These are phyloP conservation scores for Corynespora cassiicola DNA, from an alignment of 2,329 filamentous ascomycete genomes.

Conservation along the genomic window DNA sequence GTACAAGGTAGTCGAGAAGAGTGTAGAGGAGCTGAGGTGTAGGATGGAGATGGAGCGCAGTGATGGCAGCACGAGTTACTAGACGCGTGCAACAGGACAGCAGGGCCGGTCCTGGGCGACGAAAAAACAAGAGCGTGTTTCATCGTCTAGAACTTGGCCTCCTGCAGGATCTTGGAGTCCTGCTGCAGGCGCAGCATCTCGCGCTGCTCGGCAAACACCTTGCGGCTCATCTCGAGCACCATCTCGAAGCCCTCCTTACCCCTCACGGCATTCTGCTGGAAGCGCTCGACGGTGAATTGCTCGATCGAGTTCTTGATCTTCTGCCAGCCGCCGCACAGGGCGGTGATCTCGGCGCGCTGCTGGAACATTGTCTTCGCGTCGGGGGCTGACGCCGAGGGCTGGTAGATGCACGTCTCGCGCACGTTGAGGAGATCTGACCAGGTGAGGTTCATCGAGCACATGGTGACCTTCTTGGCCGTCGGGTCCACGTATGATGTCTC, in stretches of 20 bases:
- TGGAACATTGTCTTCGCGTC: constrained; percentile 75
- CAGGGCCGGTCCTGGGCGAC: not conserved
- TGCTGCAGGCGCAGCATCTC: constrained; percentile 62
- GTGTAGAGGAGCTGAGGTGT: no score
- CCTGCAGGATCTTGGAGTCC: constrained; percentile 35
- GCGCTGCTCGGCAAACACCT: constrained; percentile 89
- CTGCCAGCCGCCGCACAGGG: constrained; percentile 95
- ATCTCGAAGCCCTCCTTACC: constrained; percentile 95
- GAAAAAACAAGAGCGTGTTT: not conserved
- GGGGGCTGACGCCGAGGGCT: constrained; percentile 61
- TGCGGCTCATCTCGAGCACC: constrained; percentile 89
- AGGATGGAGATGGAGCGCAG: constrained; percentile 3
- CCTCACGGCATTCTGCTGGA: constrained; percentile 88
- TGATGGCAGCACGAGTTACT: not conserved
- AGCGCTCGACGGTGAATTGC: constrained; percentile 85
- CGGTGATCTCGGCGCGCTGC: constrained; percentile 91
- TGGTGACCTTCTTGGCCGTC: constrained; percentile 82
- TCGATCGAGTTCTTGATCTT: constrained; percentile 96
- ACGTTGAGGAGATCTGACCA: constrained; percentile 89
- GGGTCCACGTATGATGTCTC: constrained; percentile 97
- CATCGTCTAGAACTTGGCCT: constrained; percentile 36
- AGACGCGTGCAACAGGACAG: no score
- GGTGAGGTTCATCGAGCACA: constrained; percentile 95
- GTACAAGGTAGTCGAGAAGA: no score
- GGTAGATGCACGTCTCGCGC: constrained; percentile 90